Base-by-base conservation (phyloP, 345 rosid species). In the Rhodamnia rubescens region DNA sequence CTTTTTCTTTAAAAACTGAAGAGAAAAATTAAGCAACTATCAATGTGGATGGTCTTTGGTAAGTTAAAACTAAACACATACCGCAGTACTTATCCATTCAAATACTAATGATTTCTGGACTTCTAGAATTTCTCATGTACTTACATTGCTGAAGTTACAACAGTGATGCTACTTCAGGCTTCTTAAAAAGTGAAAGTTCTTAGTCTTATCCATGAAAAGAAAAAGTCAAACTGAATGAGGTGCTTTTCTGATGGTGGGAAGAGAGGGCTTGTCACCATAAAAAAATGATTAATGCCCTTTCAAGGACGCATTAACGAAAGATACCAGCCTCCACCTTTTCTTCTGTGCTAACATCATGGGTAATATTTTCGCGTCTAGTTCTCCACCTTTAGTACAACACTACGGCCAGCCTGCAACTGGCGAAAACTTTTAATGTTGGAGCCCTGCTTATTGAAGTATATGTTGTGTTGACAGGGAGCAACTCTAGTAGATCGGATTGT, bases 401-500 rank as follows among this genome's bases (percentile, higher is more conserved):
- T 2, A 20, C 26, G 8, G 47, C 83, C 52, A 51, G 24, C 56
- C 56, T 82, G 32, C 16, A 11, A 82, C 82, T 29, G 36, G 40
- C 21, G 7, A 53, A 54, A 36, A 32, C 75, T 20, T 85, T 54
- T 84, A 40, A 54, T 29, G 24, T 22, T 81, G 47, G 27, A n/a
- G 29, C 29, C 61, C 51, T 51, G 74, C 42, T 26, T 26, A 27
- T 44, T n/a, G 49, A 82, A 29, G 54, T 85, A 27, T 56, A 32
- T 44, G 81, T 53, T 85, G 50, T 53, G 55, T 74, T 91, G 85
- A 50, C 91, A 97, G 99, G 98, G 98, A 82, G 98, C 99, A 59
- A 97, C 99, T 56, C 91, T 97, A 51, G 93, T 97, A 18, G 99
- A 97, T 91, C 92, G 89, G 87, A 91, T 95, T 20, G 98, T 97